phyloP scores from a whole-genome alignment of 2,329 filamentous ascomycete genomes.

The Epichloe amarillans region DNA sequence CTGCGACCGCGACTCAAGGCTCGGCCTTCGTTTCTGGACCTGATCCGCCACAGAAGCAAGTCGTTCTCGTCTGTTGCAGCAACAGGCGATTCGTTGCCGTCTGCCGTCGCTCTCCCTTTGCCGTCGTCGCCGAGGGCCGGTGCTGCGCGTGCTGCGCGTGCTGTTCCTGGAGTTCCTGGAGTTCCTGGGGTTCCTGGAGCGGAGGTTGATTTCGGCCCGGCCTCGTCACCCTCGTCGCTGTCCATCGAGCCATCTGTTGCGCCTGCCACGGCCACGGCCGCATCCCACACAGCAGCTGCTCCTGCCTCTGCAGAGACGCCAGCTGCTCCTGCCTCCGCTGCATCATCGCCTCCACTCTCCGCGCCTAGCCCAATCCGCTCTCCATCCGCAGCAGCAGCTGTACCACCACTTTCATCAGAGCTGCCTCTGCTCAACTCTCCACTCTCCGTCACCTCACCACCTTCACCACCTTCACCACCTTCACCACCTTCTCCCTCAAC shows the following conservation, averaged over 20 bases:
- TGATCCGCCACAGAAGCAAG: conserved; percentile 26
- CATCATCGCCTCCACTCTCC: conserved; percentile 21
- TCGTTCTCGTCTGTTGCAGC: conserved; percentile 2
- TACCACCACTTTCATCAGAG: conserved; percentile 12
- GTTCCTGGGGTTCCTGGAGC: neutral
- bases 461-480: conserved; percentile 18
- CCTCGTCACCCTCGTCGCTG: neutral
- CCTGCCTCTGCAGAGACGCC: conserved; percentile 1
- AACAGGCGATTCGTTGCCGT: neutral
- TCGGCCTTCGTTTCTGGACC: conserved; percentile 39
- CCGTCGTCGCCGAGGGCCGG: conserved; percentile 2
- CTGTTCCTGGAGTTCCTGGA: neutral
- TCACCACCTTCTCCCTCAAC: conserved; percentile 14
- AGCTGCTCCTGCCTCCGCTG: conserved; percentile 11
- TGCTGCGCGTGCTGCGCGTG: neutral
- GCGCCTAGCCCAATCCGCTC: conserved; percentile 3
- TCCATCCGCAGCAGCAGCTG: conserved; percentile 9
- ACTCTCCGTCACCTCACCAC: conserved; percentile 16
- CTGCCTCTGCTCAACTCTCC: conserved; percentile 30
- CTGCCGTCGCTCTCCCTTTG: conserved; percentile 1
- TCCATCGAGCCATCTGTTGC: neutral
- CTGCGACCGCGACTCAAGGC: conserved; percentile 35
- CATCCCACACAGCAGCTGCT: neutral
- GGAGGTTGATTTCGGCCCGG: neutral
- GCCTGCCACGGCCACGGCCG: neutral